Percentiles rank a stretch among this genome's conserved stretches.
phyloP scores from a whole-genome alignment of 345 rosid species.

The Diplotaxis tenuifolia region DNA sequence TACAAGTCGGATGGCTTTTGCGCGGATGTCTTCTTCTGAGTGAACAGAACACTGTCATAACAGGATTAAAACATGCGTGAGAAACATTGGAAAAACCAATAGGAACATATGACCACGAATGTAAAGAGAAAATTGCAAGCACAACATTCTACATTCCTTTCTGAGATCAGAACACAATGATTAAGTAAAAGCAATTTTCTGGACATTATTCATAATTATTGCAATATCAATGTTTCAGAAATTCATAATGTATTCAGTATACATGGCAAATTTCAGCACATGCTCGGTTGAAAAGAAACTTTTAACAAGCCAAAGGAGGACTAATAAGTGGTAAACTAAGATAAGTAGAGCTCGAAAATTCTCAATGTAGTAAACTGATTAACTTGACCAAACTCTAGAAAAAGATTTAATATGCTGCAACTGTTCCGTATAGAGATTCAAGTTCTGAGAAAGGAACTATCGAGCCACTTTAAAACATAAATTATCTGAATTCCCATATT shows the following conservation, averaged over 20 bases:
- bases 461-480: neutral
- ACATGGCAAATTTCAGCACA: neutral
- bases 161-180: constrained; percentile 8
- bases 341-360: neutral
- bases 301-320: neutral
- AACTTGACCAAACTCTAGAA: constrained; percentile 3
- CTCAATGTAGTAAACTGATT: neutral
- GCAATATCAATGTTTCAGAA: neutral
- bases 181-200: neutral
- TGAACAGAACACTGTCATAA: constrained; percentile 86
- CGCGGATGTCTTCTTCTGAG: constrained; percentile 86
- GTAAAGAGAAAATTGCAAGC: neutral
- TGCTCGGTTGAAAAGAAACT: neutral
- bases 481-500: constrained; percentile 1
- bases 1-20: constrained; percentile 94
- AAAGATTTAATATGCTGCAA: neutral
- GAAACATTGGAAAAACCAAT: constrained; percentile 16
- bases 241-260: neutral
- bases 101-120: constrained; percentile 2
- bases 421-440: neutral
- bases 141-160: constrained; percentile 8
- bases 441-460: neutral
- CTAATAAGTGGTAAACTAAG: neutral
- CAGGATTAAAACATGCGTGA: constrained; percentile 31
- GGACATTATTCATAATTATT: neutral